phyloP scores from a whole-genome alignment of 2,329 filamentous ascomycete species.

The Pseudogymnoascus sp. region DNA sequence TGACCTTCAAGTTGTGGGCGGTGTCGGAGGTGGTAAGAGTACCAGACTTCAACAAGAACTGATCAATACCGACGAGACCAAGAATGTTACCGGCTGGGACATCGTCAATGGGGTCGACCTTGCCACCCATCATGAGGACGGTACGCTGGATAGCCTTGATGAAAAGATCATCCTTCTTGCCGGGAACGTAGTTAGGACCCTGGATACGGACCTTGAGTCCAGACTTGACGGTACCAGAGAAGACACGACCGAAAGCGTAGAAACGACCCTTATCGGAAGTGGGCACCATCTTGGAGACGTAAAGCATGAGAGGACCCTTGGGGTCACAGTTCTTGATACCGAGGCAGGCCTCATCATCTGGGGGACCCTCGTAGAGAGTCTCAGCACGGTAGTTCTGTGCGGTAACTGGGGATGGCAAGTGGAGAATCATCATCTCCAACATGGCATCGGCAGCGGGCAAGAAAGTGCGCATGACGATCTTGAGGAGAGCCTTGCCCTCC shows the following conservation, averaged over 20 bases:
- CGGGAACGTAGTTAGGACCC: slow-evolving; percentile 96
- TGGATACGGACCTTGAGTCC: slow-evolving; percentile 99
- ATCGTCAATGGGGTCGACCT: slow-evolving; percentile 97
- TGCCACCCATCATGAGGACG: slow-evolving; percentile 99
- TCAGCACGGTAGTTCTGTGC: slow-evolving; percentile 97
- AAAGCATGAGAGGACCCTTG: slow-evolving; percentile 98
- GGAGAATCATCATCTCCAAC: slow-evolving; percentile 99
- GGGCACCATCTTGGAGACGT: slow-evolving; percentile 99
- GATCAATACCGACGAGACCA: slow-evolving; percentile 97
- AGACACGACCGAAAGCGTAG: slow-evolving; percentile 99
- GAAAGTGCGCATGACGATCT: slow-evolving; percentile 98
- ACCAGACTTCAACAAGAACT: slow-evolving; percentile 99
- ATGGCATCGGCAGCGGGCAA: slow-evolving; percentile 95
- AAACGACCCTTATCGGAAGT: slow-evolving; percentile 99
- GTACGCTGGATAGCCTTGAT: slow-evolving; percentile 99
- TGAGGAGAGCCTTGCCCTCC: slow-evolving; percentile 96
- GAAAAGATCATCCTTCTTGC: slow-evolving; percentile 98
- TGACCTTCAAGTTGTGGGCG: slow-evolving; percentile 99
- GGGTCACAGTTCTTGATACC: slow-evolving; percentile 98
- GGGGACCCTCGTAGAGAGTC: slow-evolving; percentile 96
- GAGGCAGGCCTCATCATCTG: slow-evolving; percentile 85
- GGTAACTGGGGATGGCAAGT: slow-evolving; percentile 90
- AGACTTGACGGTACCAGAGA: slow-evolving; percentile 94
- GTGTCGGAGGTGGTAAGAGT: slow-evolving; percentile 95
- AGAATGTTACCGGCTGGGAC: slow-evolving; percentile 99